Base-by-base conservation (phyloP, 2,329 filamentous ascomycete genomes). In the Venturiaceae sp. region DNA sequence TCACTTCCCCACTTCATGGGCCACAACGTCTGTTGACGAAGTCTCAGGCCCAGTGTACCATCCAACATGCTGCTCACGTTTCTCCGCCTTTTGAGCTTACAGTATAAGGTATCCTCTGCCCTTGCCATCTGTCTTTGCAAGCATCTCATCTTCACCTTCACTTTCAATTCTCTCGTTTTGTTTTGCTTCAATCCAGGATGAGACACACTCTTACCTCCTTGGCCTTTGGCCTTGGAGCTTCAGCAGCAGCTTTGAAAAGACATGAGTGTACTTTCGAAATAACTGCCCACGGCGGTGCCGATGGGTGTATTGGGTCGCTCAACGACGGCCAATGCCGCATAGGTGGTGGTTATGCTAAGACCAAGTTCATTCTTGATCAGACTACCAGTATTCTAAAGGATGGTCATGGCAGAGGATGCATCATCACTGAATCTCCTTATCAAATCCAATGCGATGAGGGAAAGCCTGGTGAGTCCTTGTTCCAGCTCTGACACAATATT, bases 361-460 rank as follows among this genome's bases (percentile, higher is more conserved):
- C 76, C 14, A 73, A 76, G 8, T 87, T 81, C 67, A 83, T 77
- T 59, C 76, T 86, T 64, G 74, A 77, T 62, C 73, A 74, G 16
- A 75, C 76, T 55, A 78, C 80, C 47, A 73, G 68, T 23, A 65
- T 23, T 8, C 76, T 88, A 61, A 80, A 74, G 19, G 84, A 87
- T 66, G 68, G 72, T 53, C 74, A 75, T 53, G 79, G 79, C 47
- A 76, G 81, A 59, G 83, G 84, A 21, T 87, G 85, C 66, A 83
- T 85, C 69, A 72, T 86, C 65, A 86, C 84, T 62, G 75, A 77
- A 41, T 77, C 80, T 0, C 83, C 82, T 1, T 77, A 75, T 30
- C 80, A 84, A 53, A 80, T 83, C 60, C 83, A 86, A 66, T 86
- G 85, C 64, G 84, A 87, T 63, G 62, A 65, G 21, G 79, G 80